These are phyloP conservation scores for Naganishia sp. DNA, from an alignment of 1,284 basidiomycete genomes.

Conservation along the genomic window DNA sequence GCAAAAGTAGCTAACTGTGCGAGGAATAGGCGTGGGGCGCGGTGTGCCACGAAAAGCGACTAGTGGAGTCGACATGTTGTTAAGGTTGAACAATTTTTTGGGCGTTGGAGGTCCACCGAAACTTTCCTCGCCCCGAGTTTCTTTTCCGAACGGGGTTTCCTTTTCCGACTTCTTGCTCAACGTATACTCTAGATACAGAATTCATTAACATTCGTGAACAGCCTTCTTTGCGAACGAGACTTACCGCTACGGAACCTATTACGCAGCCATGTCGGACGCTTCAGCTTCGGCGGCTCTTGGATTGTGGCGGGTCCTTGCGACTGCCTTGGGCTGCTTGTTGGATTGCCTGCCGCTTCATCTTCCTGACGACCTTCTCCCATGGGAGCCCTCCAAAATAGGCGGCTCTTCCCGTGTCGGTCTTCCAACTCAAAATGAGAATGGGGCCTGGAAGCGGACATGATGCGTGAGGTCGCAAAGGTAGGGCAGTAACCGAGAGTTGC, in stretches of 20 bases:
- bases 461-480: too few relatives aligned
- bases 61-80: background rate
- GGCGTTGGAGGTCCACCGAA: background rate
- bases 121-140: background rate
- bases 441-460: too few relatives aligned
- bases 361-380: too few relatives aligned
- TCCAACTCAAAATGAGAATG: too few relatives aligned
- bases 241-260: background rate
- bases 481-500: too few relatives aligned
- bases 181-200: background rate
- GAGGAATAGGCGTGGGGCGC: background rate
- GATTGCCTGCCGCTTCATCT: too few relatives aligned
- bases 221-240: background rate
- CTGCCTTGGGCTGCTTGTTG: too few relatives aligned
- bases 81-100: background rate
- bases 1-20: background rate
- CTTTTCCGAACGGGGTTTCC: background rate
- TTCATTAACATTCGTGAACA: background rate
- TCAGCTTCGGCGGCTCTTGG: background rate
- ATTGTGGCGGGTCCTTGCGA: too few relatives aligned
- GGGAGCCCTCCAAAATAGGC: too few relatives aligned
- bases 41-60: background rate
- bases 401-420: too few relatives aligned
- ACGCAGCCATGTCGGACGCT: background rate
- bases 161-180: background rate